Percentiles rank a stretch among this genome's conserved stretches.
These are phyloP conservation scores for Clathrospora elynae DNA, from an alignment of 2,329 filamentous ascomycete species.

Conservation along the genomic window DNA sequence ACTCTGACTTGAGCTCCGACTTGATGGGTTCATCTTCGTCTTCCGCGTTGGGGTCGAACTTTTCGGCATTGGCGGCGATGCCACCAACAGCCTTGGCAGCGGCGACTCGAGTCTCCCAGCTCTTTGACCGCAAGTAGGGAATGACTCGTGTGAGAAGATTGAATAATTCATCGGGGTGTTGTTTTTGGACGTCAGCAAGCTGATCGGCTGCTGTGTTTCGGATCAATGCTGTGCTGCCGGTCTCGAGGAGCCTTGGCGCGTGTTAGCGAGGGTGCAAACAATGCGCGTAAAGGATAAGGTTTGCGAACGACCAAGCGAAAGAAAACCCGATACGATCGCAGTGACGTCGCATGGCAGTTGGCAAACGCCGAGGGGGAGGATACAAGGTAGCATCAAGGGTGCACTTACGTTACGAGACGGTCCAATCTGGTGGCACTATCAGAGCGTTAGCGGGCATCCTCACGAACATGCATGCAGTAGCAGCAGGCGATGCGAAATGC, in stretches of 20 bases:
- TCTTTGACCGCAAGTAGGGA: constrained; percentile 92
- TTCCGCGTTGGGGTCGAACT: constrained; percentile 82
- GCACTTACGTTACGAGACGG: constrained; percentile 47
- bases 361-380: background rate
- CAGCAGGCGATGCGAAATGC: constrained; percentile 11
- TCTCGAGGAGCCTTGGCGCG: constrained; percentile 80
- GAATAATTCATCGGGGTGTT: constrained; percentile 96
- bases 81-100: constrained; percentile 93
- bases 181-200: constrained; percentile 95
- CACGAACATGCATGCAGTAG: constrained; percentile 29
- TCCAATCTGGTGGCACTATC: constrained; percentile 48
- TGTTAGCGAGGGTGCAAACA: constrained; percentile 35
- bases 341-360: background rate
- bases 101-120: constrained; percentile 94
- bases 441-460: constrained; percentile 40
- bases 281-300: too few relatives aligned
- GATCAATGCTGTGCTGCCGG: constrained; percentile 93
- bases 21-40: constrained; percentile 66
- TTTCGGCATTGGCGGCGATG: constrained; percentile 85
- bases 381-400: constrained; percentile 16
- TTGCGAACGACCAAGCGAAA: too few relatives aligned
- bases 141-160: constrained; percentile 91
- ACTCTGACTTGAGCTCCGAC: constrained; percentile 52
- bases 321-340: background rate
- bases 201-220: constrained; percentile 97